phyloP scores from a whole-genome alignment of 441 rosid genomes.

The Dalechampia spathulata region DNA sequence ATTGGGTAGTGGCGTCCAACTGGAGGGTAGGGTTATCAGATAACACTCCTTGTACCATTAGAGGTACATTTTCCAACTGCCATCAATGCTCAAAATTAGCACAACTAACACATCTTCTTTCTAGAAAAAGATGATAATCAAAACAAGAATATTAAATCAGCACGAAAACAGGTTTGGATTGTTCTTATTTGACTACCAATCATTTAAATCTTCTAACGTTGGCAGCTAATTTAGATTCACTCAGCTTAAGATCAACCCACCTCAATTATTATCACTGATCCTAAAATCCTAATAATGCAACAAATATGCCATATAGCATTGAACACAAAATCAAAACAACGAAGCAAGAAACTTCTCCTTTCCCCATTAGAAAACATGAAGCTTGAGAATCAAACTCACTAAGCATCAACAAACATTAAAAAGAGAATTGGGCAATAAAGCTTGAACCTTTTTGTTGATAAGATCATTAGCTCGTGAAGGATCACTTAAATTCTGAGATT shows the following conservation, averaged over 20 bases:
- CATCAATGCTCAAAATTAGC: conserved; percentile 6
- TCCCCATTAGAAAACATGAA: too few species aligned
- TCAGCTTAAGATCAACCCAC: neutral
- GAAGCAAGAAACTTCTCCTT: neutral
- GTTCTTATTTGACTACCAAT: neutral
- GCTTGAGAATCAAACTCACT: neutral
- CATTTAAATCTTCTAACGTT: neutral
- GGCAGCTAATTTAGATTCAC: neutral
- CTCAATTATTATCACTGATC: neutral
- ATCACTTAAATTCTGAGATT: conserved; percentile 6
- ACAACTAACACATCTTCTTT: neutral
- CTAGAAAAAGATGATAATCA: neutral
- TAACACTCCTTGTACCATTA: conserved; percentile 8
- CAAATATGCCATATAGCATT: neutral
- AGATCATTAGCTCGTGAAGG: conserved; percentile 5
- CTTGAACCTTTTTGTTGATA: conserved; percentile 7
- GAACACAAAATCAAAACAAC: neutral
- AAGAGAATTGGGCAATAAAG: neutral
- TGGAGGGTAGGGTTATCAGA: conserved; percentile 7
- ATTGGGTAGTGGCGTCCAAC: conserved; percentile 5
- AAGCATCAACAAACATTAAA: neutral
- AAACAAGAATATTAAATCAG: neutral
- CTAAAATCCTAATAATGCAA: neutral
- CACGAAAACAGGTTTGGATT: neutral
- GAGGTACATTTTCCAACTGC: conserved; percentile 8